These are phyloP conservation scores for Botrytis pseudocinerea DNA, from an alignment of 2,329 filamentous ascomycete species.

Conservation along the genomic window DNA sequence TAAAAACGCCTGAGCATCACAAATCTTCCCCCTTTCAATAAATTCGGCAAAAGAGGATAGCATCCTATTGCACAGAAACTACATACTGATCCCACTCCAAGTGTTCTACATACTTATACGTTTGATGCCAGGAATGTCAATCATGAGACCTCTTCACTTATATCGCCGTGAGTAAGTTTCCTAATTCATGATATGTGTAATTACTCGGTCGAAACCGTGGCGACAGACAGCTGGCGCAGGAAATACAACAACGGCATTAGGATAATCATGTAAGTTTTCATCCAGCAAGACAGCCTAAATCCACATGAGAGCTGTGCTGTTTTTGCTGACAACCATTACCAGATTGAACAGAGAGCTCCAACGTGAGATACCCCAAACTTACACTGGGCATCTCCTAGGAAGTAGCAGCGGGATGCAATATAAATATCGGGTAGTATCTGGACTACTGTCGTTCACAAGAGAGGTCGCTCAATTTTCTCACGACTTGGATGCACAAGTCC, in stretches of 20 bases:
- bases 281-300: not conserved
- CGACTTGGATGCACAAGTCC: not conserved
- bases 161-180: not conserved
- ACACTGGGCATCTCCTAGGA: not conserved
- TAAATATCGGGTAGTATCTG: not conserved
- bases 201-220: not conserved
- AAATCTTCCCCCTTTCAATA: not conserved
- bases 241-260: not conserved
- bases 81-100: not conserved
- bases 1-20: not conserved
- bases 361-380: not conserved
- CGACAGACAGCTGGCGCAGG: not conserved
- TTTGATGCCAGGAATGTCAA: not conserved
- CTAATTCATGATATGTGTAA: not conserved
- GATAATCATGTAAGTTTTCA: not conserved
- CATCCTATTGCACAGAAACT: not conserved
- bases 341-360: not conserved
- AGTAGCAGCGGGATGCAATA: not conserved
- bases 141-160: not conserved
- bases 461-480: not conserved
- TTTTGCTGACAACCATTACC: not conserved
- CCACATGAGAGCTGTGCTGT: not conserved
- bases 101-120: not conserved
- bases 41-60: not conserved
- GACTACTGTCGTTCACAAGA: not conserved